phyloP scores from a whole-genome alignment of 169 alveolate genomes.

The Plasmodium yoelii region DNA sequence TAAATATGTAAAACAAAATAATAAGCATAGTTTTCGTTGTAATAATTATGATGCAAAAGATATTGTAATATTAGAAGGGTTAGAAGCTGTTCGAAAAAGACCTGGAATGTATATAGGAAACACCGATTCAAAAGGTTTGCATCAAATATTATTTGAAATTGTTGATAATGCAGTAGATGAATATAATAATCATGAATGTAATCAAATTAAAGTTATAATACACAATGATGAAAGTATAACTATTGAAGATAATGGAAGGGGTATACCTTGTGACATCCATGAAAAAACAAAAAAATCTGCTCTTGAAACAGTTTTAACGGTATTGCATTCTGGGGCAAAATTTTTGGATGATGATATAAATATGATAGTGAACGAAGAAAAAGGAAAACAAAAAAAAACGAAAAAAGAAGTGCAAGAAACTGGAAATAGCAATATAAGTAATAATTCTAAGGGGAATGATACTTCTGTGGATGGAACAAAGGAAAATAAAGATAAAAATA shows the following conservation, averaged over 20 bases:
- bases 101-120: conserved; percentile 91
- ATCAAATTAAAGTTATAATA: conserved; percentile 79
- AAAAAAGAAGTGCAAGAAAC: neutral
- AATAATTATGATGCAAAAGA: conserved; percentile 82
- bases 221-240: conserved; percentile 82
- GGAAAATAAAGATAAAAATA: conserved; percentile 15
- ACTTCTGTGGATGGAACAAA: neutral
- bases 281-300: conserved; percentile 83
- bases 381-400: neutral
- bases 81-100: conserved; percentile 89
- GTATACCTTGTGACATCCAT: conserved; percentile 88
- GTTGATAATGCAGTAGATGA: conserved; percentile 90
- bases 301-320: conserved; percentile 87
- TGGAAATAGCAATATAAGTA: neutral
- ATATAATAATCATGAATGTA: conserved; percentile 84
- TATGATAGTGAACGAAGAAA: conserved; percentile 8
- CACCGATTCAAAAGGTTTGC: conserved; percentile 86
- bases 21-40: conserved; percentile 23
- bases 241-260: conserved; percentile 86
- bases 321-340: conserved; percentile 90
- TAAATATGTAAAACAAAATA: neutral
- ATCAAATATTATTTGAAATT: conserved; percentile 87
- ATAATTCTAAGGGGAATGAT: neutral
- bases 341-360: conserved; percentile 78
- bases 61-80: conserved; percentile 87